Evolutionary conservation across 768 basidiomycete genomes (phyloP), one percentile per base, ranked within the genome.

Genomic region (Rhizopogon roseolus): DNA sequence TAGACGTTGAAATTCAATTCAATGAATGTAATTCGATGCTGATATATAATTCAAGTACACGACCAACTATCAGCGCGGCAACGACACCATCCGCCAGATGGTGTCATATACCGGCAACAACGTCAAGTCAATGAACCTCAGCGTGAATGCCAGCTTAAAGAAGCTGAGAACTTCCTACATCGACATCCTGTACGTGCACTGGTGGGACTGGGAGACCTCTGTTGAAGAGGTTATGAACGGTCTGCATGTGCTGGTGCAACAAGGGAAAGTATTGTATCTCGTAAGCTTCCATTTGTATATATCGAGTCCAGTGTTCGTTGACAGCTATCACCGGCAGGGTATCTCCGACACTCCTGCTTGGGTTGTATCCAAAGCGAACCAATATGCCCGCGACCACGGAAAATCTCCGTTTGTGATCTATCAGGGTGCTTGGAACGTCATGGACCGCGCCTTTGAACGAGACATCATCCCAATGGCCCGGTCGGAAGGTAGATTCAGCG

Each of bases 91-190:
- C 50, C 37, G 39, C n/a, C 50, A 57, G 19, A 60, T 62, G 48
- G 57, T 63, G 8, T 70, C 70, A 56, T 73, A 66, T 48, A 55
- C 53, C 19, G 80, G 80, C 6, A 82, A 81, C 61, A 64, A 65
- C 57, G 57, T 64, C 50, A 79, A 80, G 61, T 69, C 65, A 2
- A 57, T 82, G 57, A 64, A 66, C 44, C 36, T 72, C 38, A 71
- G 70, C 25, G 65, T 78, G 32, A 63, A 71, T 16, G 74, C 66
- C 1, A 76, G 74, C 10, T 66, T 81, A 54, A 73, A 74, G 66
- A 77, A 76, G 57, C 69, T 81, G 1, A 64, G 73, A 25, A 79
- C 75, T 0, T 60, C 62, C 5, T 78, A 77, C 54, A 74, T 79
- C 57, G 80, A 82, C 55, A 58, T 80, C 37, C 61, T 77, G 14